A percentile compares a stretch with the other conserved stretches of the same genome.
Evolutionary conservation across 495 filamentous ascomycete species (phyloP).

Genomic region (Astrocystis sublimbata): DNA sequence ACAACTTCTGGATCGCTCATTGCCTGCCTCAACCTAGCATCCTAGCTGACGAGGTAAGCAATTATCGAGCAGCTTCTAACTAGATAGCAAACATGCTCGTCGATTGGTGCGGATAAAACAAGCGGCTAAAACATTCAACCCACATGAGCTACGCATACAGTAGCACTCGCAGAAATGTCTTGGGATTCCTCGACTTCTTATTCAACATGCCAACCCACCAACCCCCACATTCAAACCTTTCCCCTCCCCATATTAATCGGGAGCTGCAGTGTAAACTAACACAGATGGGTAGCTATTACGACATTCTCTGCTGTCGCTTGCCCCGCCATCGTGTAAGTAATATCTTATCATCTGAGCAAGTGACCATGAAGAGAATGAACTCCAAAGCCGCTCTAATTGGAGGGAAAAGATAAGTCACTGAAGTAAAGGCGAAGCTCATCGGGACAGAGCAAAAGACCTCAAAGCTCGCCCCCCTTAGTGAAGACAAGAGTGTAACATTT

Average conservation of each 20-base stretch:
- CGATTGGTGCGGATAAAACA: constrained; percentile 19
- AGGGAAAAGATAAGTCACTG: not conserved
- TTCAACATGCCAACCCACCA: constrained; percentile 2
- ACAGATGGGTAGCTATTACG: constrained; percentile 13
- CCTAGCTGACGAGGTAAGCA: too few relatives aligned
- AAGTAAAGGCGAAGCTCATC: not conserved
- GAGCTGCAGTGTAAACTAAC: not conserved
- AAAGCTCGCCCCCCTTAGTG: not conserved
- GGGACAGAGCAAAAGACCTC: not conserved
- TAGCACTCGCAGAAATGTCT: not conserved
- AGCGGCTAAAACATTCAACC: constrained; percentile 11
- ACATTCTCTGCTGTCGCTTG: constrained; percentile 3
- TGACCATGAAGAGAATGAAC: constrained; percentile 6
- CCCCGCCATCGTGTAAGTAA: constrained; percentile 16
- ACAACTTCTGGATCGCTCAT: too few relatives aligned
- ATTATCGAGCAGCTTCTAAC: too few relatives aligned
- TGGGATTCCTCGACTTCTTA: not conserved
- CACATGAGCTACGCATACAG: not conserved
- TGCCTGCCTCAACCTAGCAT: too few relatives aligned
- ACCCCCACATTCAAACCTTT: not conserved
- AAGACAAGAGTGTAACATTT: constrained; percentile 1
- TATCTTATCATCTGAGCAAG: constrained; percentile 7
- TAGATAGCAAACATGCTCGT: too few relatives aligned
- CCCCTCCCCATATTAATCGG: not conserved
- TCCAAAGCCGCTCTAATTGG: constrained; percentile 8